Conservation (phyloP, 1,284 basidiomycete species). For the Apiotrichum sp. region DNA sequence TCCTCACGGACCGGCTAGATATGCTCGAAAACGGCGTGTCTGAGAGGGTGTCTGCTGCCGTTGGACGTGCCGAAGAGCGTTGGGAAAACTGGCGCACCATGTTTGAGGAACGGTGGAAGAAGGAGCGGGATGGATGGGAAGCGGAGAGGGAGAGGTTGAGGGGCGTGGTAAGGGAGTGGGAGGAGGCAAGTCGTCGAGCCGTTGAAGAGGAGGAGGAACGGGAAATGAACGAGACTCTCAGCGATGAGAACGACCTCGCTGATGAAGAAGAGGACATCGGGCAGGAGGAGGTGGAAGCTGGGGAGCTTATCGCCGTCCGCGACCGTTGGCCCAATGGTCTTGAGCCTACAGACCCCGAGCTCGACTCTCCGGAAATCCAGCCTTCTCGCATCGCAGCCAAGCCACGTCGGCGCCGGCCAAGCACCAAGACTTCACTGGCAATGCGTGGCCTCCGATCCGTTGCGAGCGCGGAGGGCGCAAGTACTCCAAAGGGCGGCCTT, state of each 20-base stretch:
- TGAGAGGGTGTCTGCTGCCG: slow-evolving; percentile 50
- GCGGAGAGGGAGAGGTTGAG: slow-evolving; percentile 70
- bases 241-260: slow-evolving; percentile 34
- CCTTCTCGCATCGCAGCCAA: slow-evolving; percentile 11
- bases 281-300: slow-evolving; percentile 17
- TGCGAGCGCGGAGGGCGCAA: slow-evolving; percentile 16
- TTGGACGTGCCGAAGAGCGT: slow-evolving; percentile 58
- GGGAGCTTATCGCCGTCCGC: slow-evolving; percentile 6
- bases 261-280: slow-evolving; percentile 25
- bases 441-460: slow-evolving; percentile 33
- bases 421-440: slow-evolving; percentile 29
- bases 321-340: slow-evolving; percentile 12
- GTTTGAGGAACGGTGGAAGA: slow-evolving; percentile 68
- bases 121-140: slow-evolving; percentile 72
- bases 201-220: slow-evolving; percentile 49
- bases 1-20: slow-evolving; percentile 58
- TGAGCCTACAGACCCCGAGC: neutral
- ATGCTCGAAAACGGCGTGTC: slow-evolving; percentile 50
- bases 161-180: slow-evolving; percentile 76
- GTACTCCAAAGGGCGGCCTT: slow-evolving; percentile 23
- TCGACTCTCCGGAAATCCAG: too few relatives aligned
- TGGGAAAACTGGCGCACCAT: slow-evolving; percentile 58
- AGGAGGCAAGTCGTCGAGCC: slow-evolving; percentile 52
- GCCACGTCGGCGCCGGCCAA: slow-evolving; percentile 30
- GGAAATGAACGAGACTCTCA: slow-evolving; percentile 43